Evolutionary conservation across 495 filamentous ascomycete species (phyloP), one percentile per base, ranked within the genome.

Genomic region (Neurospora sp.): DNA sequence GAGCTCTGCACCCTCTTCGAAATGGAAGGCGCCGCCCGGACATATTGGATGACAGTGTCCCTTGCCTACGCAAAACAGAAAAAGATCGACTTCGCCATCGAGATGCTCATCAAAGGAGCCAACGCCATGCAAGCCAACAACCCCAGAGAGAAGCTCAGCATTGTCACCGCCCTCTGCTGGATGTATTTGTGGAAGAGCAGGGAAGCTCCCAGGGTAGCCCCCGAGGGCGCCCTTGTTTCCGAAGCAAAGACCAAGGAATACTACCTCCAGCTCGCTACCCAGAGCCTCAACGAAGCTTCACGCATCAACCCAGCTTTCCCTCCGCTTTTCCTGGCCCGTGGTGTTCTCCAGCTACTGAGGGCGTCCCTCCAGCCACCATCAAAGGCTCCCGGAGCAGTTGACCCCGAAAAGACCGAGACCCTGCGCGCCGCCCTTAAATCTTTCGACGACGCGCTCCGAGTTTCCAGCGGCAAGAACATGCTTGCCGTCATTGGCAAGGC

Each of bases 21-120:
- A 80, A 96, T 94, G 73, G 96, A 98, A 79, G 88, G 90, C 72
- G 93, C 93, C 3, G 91, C 91, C 22, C 90, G 94, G 74, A 91
- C 89, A 40, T 95, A 94, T 78, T 99, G 96, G 96, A 94, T 98
- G 85, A 93, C 92, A 16, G 94, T 98, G 74, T 92, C 96, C 40
- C 87, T 98, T 41, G 96, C 95, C n/a, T 98, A 99, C 78, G 94
- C 95, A 37, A 98, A 98, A 82, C 94, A 97, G 81, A 88, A 90
- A 44, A 95, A 97, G 82, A 87, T 94, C 59, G 94, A 97, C 75
- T 92, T 93, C 81, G 96, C 96, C 53, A 94, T 98, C 76, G 94
- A 98, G 80, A 96, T 99, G 76, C 84, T 99, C 71, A 88, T 89
- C 53, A 93, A 94, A 75, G 94, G 94, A 69, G 84, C 95, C 70